phyloP scores from a whole-genome alignment of 345 rosid species.

The Brassica cretica region DNA sequence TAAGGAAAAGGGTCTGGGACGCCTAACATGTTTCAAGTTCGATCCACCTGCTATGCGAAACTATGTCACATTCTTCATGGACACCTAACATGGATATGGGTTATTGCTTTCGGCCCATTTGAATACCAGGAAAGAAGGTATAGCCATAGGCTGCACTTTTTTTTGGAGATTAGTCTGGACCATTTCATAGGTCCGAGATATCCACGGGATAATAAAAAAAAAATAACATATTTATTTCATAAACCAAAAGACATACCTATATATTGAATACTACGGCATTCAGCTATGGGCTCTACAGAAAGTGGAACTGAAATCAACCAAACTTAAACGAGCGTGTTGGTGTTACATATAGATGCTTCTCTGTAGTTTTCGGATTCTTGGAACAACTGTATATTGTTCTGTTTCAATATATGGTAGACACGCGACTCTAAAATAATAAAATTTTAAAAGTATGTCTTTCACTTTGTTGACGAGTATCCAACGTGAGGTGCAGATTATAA shows the following conservation, averaged over 20 bases:
- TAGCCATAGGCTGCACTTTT: too few relatives aligned
- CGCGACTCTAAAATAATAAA: neutral
- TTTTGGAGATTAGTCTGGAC: too few relatives aligned
- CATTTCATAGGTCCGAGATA: too few relatives aligned
- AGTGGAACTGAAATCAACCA: neutral
- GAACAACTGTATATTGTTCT: neutral
- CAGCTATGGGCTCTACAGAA: neutral
- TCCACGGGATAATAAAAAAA: too few relatives aligned
- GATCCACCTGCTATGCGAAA: too few relatives aligned
- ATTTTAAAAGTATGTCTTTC: neutral
- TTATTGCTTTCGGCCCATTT: too few relatives aligned
- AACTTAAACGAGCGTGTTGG: constrained; percentile 17
- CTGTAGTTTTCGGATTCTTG: neutral
- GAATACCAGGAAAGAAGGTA: too few relatives aligned
- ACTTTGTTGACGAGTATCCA: constrained; percentile 4
- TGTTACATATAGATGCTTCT: neutral
- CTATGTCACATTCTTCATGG: too few relatives aligned
- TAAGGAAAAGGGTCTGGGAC: too few relatives aligned
- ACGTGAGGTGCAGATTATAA: neutral
- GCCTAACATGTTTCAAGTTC: too few relatives aligned
- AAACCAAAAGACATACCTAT: constrained; percentile 6
- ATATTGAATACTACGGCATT: neutral
- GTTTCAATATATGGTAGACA: constrained; percentile 1
- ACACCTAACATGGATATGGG: too few relatives aligned
- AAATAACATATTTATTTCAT: too few relatives aligned